Base-by-base conservation (phyloP, 495 filamentous ascomycete genomes). In the Penicillium desertorum region DNA sequence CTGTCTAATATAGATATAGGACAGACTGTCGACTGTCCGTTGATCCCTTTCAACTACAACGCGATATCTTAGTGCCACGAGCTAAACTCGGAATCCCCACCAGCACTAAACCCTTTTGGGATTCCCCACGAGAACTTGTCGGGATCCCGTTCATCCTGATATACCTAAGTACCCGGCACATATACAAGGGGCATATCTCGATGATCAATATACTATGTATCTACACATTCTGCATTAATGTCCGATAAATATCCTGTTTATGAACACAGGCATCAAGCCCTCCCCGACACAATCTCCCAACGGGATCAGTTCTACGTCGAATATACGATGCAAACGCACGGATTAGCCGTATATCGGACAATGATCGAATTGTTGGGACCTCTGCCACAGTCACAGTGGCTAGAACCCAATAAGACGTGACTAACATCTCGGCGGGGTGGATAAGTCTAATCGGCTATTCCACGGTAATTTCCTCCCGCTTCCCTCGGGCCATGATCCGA, bases 81-180 rank as follows among this genome's bases (percentile, higher is more conserved):
- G 60, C 63, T 66, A 63, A 60, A 63, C 32, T 59, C 65, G 58
- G 62, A 62, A 63, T 34, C 57, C 58, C 56, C 58, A 61, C 57
- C 51, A 25, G 23, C 54, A 34, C 65, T 61, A 51, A 25, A 5
- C 61, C 51, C 2, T 29, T 61, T 68, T 42, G 7, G 57, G 62
- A 4, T 7, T 25, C 39, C 29, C 53, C 50, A 68, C 67, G 69
- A 71, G 61, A 68, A 70, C 50, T 27, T 48, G 12, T 66, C 69
- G 66, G 62, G 59, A 60, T 55, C 51, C 34, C 20, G 22, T 37
- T 14, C 27, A 32, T 36, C 5, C 49, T 36, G 56, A 45, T 9
- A 37, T 16, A 37, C 34, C 34, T 14, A 14, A 23, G 22, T 23
- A 23, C 4, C 22, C 22, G 22, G 5, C 34, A 27, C 20, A 17